Conservation (phyloP, 2,329 filamentous ascomycete genomes). For the Septoria linicola region DNA sequence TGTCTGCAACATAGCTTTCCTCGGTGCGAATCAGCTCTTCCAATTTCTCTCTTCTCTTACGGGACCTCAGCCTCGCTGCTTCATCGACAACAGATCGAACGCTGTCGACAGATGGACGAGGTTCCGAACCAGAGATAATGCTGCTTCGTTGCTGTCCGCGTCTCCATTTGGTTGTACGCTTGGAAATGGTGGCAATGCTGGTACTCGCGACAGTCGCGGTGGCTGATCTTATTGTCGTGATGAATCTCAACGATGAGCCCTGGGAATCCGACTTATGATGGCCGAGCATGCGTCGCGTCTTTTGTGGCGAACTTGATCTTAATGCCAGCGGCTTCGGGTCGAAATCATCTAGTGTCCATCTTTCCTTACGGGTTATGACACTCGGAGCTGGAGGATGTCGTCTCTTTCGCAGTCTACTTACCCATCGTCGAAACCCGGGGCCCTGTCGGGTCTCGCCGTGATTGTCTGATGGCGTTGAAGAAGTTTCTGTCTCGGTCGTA, state of each 20-base stretch:
- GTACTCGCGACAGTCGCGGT: constrained; percentile 73
- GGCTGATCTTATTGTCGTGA: constrained; percentile 77
- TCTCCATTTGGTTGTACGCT: constrained; percentile 54
- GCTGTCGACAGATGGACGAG: constrained; percentile 62
- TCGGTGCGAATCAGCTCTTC: constrained; percentile 86
- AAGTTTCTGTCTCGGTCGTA: neutral
- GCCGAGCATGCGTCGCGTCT: constrained; percentile 7
- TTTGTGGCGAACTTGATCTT: constrained; percentile 15
- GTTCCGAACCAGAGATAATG: constrained; percentile 63
- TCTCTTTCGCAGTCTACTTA: constrained; percentile 65
- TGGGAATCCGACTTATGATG: constrained; percentile 57
- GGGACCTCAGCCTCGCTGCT: constrained; percentile 66
- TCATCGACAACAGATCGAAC: constrained; percentile 59
- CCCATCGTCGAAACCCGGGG: constrained; percentile 65
- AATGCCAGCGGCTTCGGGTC: constrained; percentile 16
- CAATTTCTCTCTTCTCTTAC: constrained; percentile 74
- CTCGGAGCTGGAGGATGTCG: constrained; percentile 47
- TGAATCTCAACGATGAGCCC: constrained; percentile 72
- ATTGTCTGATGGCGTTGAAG: neutral
- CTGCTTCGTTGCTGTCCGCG: constrained; percentile 60
- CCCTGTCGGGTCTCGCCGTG: neutral
- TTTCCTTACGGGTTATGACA: constrained; percentile 37
- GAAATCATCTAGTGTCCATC: constrained; percentile 42
- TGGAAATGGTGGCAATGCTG: constrained; percentile 65
- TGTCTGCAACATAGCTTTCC: constrained; percentile 81